These are phyloP conservation scores for Candida maltosa DNA, from an alignment of 805 yeast genomes.

Conservation along the genomic window DNA sequence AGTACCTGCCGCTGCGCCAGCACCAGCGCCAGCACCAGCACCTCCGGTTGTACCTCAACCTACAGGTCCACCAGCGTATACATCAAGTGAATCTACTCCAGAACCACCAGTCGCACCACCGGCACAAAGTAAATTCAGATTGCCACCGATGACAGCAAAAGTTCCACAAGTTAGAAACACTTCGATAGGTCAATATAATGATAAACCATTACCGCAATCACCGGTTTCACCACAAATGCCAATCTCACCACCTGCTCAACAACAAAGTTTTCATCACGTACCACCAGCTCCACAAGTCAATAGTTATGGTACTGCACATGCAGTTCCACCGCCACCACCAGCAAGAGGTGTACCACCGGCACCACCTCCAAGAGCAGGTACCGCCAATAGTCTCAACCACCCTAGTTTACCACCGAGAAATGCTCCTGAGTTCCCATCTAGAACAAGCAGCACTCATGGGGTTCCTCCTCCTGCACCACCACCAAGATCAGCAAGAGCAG, in stretches of 20 bases:
- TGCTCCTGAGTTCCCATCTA: conserved; percentile 5
- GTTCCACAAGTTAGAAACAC: conserved; percentile 26
- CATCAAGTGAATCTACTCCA: conserved; percentile 7
- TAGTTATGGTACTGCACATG: conserved; percentile 8
- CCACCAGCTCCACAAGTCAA: conserved; percentile 4
- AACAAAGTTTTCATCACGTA: conserved; percentile 2
- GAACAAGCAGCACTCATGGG: conserved; percentile 8
- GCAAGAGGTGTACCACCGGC: conserved; percentile 11
- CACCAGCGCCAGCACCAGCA: conserved; percentile 8
- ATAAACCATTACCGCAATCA: conserved; percentile 2
- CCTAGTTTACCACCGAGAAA: conserved; percentile 2
- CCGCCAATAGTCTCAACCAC: too few relatives aligned
- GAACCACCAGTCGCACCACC: conserved; percentile 7
- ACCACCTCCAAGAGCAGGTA: conserved; percentile 18
- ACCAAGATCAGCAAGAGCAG: conserved; percentile 17
- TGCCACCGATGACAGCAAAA: conserved; percentile 31
- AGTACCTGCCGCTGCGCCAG: conserved; percentile 4
- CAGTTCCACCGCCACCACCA: conserved; percentile 15
- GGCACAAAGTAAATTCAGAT: conserved; percentile 23
- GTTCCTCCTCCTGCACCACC: conserved; percentile 32
- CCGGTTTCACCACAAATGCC: conserved; percentile 2
- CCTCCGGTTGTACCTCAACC: conserved; percentile 10
- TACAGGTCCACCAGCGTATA: too few relatives aligned
- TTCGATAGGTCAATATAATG: too few relatives aligned
- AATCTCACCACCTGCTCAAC: conserved; percentile 1